Conservation (phyloP, 208 protist genomes). For the Leishmania tropica region DNA sequence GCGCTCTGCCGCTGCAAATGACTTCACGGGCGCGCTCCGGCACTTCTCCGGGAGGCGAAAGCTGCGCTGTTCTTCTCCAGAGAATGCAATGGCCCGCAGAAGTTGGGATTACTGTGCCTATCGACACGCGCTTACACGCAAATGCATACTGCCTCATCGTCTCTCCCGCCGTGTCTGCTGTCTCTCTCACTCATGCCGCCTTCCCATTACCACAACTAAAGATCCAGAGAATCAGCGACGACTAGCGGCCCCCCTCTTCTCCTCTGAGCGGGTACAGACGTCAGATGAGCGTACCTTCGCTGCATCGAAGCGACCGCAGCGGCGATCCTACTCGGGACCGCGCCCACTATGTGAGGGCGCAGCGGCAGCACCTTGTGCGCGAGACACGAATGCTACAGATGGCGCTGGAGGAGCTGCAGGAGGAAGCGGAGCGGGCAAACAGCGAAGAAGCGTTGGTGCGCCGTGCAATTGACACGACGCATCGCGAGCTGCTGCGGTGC, state of each 20-base stretch:
- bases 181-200: not conserved
- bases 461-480: not conserved
- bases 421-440: slow-evolving; percentile 1
- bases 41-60: not conserved
- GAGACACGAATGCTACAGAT: slow-evolving; percentile 25
- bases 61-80: not conserved
- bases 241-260: not conserved
- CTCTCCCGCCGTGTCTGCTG: not conserved
- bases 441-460: not conserved
- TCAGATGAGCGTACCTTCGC: not conserved
- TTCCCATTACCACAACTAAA: not conserved
- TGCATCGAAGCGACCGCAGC: not conserved
- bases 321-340: not conserved
- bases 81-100: not conserved
- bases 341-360: not conserved
- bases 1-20: not conserved
- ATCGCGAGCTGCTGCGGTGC: slow-evolving; percentile 16
- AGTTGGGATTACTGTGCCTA: not conserved
- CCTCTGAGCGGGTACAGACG: not conserved
- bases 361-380: slow-evolving; percentile 11
- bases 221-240: not conserved
- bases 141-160: not conserved
- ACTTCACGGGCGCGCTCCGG: not conserved
- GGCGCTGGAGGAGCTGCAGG: slow-evolving; percentile 24
- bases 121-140: not conserved